Conservation (phyloP, 1,284 basidiomycete species). For the Irpex sp. region DNA sequence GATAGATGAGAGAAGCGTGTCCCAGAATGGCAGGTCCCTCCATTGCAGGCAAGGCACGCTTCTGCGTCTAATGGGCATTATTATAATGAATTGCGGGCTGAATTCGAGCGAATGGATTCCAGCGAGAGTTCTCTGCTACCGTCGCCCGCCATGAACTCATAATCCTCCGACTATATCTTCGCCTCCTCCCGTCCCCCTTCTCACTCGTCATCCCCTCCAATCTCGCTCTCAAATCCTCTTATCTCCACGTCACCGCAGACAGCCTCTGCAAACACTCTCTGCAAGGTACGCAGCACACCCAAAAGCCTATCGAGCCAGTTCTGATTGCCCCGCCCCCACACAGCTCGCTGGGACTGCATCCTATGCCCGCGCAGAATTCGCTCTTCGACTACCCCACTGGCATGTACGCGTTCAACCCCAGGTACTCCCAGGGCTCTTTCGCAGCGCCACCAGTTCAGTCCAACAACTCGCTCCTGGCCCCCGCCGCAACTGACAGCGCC, state of each 20-base stretch:
- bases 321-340: slow-evolving; percentile 2
- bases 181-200: slow-evolving; percentile 15
- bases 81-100: neutral
- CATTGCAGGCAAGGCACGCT: neutral
- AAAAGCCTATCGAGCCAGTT: slow-evolving; percentile 4
- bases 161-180: slow-evolving; percentile 24
- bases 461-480: slow-evolving; percentile 19
- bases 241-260: neutral
- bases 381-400: slow-evolving; percentile 17
- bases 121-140: slow-evolving; percentile 11
- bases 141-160: slow-evolving; percentile 23
- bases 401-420: slow-evolving; percentile 17
- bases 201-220: slow-evolving; percentile 2
- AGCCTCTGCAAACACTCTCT: neutral
- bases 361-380: slow-evolving; percentile 19
- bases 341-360: slow-evolving; percentile 8
- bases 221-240: neutral
- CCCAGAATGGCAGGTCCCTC: neutral
- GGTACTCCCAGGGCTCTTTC: slow-evolving; percentile 23
- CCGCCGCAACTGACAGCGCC: slow-evolving; percentile 15
- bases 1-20: neutral
- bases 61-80: neutral
- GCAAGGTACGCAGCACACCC: neutral
- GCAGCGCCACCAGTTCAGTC: slow-evolving; percentile 19
- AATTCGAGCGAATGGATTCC: neutral